Percentiles rank a stretch among this genome's conserved stretches.
Evolutionary conservation across 352 stramenopile species (phyloP).

Genomic region (Phytopythium ostracodes): DNA sequence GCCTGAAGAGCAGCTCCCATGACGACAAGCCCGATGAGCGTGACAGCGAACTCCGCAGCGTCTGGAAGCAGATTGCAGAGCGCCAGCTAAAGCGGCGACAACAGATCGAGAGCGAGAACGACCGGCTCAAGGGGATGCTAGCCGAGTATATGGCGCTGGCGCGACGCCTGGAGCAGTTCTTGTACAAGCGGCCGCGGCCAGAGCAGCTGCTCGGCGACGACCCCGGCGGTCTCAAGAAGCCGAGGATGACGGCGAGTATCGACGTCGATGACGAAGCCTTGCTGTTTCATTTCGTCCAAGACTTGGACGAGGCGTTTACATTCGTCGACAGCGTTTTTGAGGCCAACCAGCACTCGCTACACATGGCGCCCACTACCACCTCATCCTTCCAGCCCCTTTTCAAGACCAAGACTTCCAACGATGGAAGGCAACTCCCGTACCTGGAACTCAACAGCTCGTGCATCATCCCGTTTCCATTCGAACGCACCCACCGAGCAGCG

Average conservation of each 20-base stretch:
- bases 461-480: neutral
- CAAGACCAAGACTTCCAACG: neutral
- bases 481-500: neutral
- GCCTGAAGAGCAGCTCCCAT: neutral
- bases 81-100: neutral
- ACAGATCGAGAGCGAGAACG: neutral
- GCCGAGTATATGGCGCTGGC: neutral
- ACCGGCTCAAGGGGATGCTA: neutral
- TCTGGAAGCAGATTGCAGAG: neutral
- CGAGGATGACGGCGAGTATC: neutral
- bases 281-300: neutral
- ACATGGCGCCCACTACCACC: neutral
- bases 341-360: neutral
- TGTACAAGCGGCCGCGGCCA: neutral
- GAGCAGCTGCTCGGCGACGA: neutral
- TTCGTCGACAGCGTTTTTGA: neutral
- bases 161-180: neutral
- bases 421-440: neutral
- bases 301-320: neutral
- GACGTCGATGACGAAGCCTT: neutral
- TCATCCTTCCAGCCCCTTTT: neutral
- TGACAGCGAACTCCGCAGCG: neutral
- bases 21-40: neutral
- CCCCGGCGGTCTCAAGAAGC: neutral
- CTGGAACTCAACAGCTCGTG: neutral